Base-by-base conservation (phyloP, 2,329 filamentous ascomycete genomes). In the Fusarium sp. region DNA sequence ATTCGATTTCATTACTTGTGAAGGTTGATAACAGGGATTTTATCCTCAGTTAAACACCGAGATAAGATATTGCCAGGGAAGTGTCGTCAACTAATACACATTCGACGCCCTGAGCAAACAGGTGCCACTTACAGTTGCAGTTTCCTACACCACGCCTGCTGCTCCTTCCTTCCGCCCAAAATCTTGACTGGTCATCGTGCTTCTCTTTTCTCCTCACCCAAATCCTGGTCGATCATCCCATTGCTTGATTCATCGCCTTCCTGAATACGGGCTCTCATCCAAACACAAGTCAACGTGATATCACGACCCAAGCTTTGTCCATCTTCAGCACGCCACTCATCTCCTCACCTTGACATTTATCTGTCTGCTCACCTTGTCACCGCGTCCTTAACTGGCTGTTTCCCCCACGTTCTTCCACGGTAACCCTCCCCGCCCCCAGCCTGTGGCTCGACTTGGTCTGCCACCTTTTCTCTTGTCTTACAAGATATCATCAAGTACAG, bases 331-430 rank as follows among this genome's bases (percentile, higher is more conserved):
- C 73, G 63, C 73, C 74, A 75, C 67, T 55, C 66, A 34, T 75
- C 74, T 75, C 73, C 74, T 75, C 73, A 75, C 71, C 72, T 74
- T 68, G 62, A 30, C 46, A 54, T 64, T 55, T 65, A 69, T 75
- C 66, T n/a, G 58, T 41, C 67, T 74, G 72, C 48, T 63, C 60
- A 75, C 74, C 73, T 75, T 66, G 71, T 70, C 70, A 67, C 64
- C 66, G 69, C 47, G 30, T 55, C 51, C 58, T 62, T 51, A 63
- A 68, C 54, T 60, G 49, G 61, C 47, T 37, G 16, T 58, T 63
- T 28, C 71, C 70, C 74, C 74, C 72, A 75, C 73, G 71, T 66
- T 54, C 59, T 49, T 60, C 62, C 64, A 46, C 66, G 46, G 47
- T 37, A 65, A 10, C 47, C 42, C 63, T 45, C 60, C 58, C 54